These are phyloP conservation scores for Pseudomicrostroma phylloplanum DNA, from an alignment of 1,284 basidiomycete genomes.

Conservation along the genomic window DNA sequence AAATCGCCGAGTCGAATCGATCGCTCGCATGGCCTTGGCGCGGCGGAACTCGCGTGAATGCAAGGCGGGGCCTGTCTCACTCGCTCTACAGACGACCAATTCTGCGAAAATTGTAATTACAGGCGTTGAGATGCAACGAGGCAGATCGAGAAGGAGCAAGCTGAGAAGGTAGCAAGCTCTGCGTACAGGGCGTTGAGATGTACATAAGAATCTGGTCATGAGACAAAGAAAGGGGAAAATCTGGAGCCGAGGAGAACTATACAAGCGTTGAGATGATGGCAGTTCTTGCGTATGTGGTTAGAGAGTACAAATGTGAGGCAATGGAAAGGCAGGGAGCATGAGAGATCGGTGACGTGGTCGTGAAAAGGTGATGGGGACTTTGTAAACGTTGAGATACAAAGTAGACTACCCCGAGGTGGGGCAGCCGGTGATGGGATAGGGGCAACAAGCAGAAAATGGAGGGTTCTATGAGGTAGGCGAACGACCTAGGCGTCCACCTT, in stretches of 20 bases:
- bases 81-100: too few relatives aligned
- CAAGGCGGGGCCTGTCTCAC: too few relatives aligned
- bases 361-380: neutral
- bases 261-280: slow-evolving; percentile 5
- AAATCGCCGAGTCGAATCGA: too few relatives aligned
- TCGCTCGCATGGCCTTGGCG: too few relatives aligned
- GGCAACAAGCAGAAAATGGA: neutral
- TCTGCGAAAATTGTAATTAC: too few relatives aligned
- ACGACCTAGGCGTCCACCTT: neutral
- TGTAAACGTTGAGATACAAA: slow-evolving; percentile 4
- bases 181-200: slow-evolving; percentile 4
- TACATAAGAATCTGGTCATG: neutral
- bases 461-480: neutral
- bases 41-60: too few relatives aligned
- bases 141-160: neutral
- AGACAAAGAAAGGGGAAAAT: neutral
- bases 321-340: neutral
- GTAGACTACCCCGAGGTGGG: neutral
- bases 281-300: neutral
- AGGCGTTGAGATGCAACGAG: neutral
- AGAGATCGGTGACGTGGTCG: neutral
- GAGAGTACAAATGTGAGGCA: neutral
- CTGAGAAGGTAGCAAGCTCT: neutral
- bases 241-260: neutral
- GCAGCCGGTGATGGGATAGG: neutral